Base-by-base conservation (phyloP, 345 rosid genomes). In the Euclidium syriacum region DNA sequence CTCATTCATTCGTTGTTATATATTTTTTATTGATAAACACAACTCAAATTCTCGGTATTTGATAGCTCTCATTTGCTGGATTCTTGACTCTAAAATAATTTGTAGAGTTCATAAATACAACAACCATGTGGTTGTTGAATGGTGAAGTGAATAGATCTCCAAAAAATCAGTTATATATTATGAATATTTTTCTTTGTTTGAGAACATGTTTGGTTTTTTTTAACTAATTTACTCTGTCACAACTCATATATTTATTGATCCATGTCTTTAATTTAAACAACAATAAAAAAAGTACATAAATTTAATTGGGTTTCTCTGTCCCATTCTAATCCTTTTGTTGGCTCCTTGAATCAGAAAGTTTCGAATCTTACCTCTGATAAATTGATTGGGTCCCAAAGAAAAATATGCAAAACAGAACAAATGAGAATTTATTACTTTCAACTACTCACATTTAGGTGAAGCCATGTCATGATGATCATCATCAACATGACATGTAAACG, bases 41-140 rank as follows among this genome's bases (percentile, higher is more conserved):
- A 32, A 20, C 50, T 22, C 11, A 36, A 53, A 22, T 33, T 56
- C 23, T 33, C 5, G 18, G 17, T 50, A 52, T 51, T 58, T 30
- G 4, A 22, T 59, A 38, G 22, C 4, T 46, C 47, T 52, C 67
- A 50, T 51, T n/a, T 48, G 22, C 29, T 68, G 53, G 66, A 51
- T 39, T 41, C 6, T 33, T 34, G 39, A 23, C 10, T 44, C 41
- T 61, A 15, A 44, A 3, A 29, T 10, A 48, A 7, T 11, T 17
- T 55, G 44, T 48, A 71, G 68, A 70, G 70, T 30, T 63, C 71
- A 70, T 74, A 41, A 74, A 74, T 70, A 36, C 64, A 64, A 42
- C 49, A 14, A 49, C 59, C 68, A 65, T 65, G 62, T 65, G 61
- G 72, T 70, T 56, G 79, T 50, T 70, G 60, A 64, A 11, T 40